Percentiles rank a stretch among this genome's conserved stretches.
Evolutionary conservation across 2,329 filamentous ascomycete species (phyloP).

Genomic region (Sclerotinia trifoliorum): DNA sequence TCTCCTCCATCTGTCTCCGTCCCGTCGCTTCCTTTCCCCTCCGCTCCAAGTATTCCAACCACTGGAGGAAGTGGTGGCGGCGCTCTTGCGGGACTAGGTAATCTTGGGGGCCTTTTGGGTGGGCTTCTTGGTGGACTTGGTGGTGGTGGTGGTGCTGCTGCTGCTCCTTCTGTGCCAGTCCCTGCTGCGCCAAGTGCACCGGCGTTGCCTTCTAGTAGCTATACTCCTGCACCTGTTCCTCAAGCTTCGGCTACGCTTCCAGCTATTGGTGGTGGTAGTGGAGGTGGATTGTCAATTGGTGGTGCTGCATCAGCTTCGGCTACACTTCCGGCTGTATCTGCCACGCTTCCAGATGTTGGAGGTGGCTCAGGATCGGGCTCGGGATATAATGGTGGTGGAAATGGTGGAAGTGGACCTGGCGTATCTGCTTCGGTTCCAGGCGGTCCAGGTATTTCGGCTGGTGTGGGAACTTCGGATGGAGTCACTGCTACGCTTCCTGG

Average conservation of each 20-base stretch:
- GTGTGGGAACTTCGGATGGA: conserved; percentile 15
- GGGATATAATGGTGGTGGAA: conserved; percentile 3
- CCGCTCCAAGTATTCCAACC: neutral
- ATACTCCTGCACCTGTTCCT: neutral
- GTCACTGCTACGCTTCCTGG: conserved; percentile 6
- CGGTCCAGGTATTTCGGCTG: neutral
- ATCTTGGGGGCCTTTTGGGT: neutral
- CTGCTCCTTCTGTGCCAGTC: neutral
- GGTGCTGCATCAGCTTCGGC: conserved; percentile 6
- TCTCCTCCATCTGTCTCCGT: neutral
- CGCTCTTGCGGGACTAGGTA: neutral
- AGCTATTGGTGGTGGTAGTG: neutral
- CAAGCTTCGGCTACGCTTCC: conserved; percentile 2
- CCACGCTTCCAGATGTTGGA: conserved; percentile 1
- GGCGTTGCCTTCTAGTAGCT: neutral
- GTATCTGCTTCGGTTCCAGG: conserved; percentile 8
- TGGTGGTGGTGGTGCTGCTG: neutral
- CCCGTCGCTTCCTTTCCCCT: neutral
- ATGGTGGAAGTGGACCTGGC: neutral
- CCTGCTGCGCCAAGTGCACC: neutral
- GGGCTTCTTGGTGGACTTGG: neutral
- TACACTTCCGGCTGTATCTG: neutral
- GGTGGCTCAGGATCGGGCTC: neutral
- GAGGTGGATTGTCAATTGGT: neutral
- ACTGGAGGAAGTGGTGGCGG: neutral